A percentile compares a stretch with the other conserved stretches of the same genome.
These are phyloP conservation scores for Geoglossum glabrum DNA, from an alignment of 495 filamentous ascomycete species.

Conservation along the genomic window DNA sequence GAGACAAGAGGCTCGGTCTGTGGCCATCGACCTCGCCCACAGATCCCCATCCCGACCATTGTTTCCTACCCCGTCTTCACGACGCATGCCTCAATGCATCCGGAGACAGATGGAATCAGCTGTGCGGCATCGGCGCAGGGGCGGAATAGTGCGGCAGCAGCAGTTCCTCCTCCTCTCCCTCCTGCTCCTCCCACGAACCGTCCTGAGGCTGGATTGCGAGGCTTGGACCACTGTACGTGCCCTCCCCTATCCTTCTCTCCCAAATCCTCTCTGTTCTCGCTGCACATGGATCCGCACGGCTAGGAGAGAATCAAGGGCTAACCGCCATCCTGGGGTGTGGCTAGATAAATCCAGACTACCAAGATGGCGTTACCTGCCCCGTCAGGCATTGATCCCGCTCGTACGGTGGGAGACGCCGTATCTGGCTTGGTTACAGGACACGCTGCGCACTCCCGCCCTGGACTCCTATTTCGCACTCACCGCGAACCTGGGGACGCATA, in stretches of 20 bases:
- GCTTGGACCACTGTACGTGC: constrained; percentile 56
- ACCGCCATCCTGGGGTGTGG: background rate
- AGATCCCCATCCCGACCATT: background rate
- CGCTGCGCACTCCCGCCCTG: constrained; percentile 54
- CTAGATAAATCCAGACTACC: constrained; percentile 69
- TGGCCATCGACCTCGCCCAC: background rate
- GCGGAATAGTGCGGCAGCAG: background rate
- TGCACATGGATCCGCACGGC: too few relatives aligned
- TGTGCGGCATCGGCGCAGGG: background rate
- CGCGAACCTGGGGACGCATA: constrained; percentile 93
- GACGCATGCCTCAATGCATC: background rate
- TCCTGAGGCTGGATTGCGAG: constrained; percentile 51
- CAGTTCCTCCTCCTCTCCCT: background rate
- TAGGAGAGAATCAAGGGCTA: background rate
- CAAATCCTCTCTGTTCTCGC: constrained; percentile 1
- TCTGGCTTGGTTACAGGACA: constrained; percentile 65
- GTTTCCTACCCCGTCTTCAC: background rate
- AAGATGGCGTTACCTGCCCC: constrained; percentile 69
- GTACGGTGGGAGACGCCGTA: constrained; percentile 92
- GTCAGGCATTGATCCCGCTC: constrained; percentile 64
- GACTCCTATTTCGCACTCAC: constrained; percentile 94
- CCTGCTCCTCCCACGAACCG: background rate
- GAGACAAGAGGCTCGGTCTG: too few relatives aligned
- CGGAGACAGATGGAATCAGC: background rate
- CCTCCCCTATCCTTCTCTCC: background rate